A percentile compares a stretch with the other conserved stretches of the same genome.
phyloP scores from a whole-genome alignment of 2,329 filamentous ascomycete genomes.

The Hypoxylon rubiginosum region DNA sequence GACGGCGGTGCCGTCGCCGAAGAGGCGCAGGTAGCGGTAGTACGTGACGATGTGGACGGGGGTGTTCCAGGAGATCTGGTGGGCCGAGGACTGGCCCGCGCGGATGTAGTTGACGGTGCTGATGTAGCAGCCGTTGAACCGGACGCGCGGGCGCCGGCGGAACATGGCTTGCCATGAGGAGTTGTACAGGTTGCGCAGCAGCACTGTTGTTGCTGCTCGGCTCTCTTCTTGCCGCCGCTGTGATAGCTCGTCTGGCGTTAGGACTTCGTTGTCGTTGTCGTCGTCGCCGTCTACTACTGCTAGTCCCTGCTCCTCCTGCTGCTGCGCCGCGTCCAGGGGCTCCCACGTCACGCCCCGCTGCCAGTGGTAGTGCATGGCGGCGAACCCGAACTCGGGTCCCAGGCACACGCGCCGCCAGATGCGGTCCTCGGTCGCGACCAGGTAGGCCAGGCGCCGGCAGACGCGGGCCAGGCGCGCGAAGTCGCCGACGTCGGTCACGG shows the following conservation, averaged over 20 bases:
- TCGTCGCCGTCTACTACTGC: no score
- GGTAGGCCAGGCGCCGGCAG: slow-evolving; percentile 88
- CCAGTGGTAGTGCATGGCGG: slow-evolving; percentile 85
- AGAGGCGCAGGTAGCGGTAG: slow-evolving; percentile 96
- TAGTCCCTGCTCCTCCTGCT: slow-evolving; percentile 20
- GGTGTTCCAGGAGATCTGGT: slow-evolving; percentile 79
- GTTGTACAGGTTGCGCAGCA: slow-evolving; percentile 61
- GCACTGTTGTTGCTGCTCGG: slow-evolving; percentile 55
- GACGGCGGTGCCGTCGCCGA: slow-evolving; percentile 87
- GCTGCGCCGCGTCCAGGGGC: slow-evolving; percentile 57
- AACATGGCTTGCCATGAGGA: slow-evolving; percentile 78
- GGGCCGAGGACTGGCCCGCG: slow-evolving; percentile 78
- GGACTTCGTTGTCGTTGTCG: slow-evolving; percentile 49
- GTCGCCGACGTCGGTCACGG: slow-evolving; percentile 79
- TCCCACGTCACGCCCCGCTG: slow-evolving; percentile 71
- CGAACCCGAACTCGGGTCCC: slow-evolving; percentile 81
- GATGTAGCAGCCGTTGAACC: slow-evolving; percentile 97
- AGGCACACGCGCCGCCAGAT: slow-evolving; percentile 87
- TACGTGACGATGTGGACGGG: slow-evolving; percentile 97
- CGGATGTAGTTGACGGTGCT: slow-evolving; percentile 96
- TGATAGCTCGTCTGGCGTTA: slow-evolving; percentile 56
- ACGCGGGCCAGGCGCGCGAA: slow-evolving; percentile 83
- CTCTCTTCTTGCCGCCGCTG: slow-evolving; percentile 52
- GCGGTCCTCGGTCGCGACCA: slow-evolving; percentile 84
- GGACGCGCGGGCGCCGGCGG: slow-evolving; percentile 83